These are phyloP conservation scores for Gnomoniopsis smithogilvyi DNA, from an alignment of 2,329 filamentous ascomycete genomes.

Conservation along the genomic window DNA sequence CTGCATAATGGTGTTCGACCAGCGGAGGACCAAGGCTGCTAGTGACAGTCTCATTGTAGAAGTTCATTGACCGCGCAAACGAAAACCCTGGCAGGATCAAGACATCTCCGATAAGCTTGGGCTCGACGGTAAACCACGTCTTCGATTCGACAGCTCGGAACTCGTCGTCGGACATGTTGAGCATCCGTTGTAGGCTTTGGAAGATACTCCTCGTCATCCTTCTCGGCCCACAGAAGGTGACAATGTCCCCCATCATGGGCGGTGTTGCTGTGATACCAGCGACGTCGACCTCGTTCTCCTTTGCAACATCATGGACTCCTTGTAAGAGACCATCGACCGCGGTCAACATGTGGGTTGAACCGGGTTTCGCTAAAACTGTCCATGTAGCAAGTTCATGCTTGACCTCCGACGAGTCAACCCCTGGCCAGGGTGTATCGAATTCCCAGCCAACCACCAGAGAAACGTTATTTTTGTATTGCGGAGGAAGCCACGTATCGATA, in stretches of 20 bases:
- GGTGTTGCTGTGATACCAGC: constrained; percentile 5
- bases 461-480: constrained; percentile 16
- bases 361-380: not conserved
- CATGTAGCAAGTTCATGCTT: constrained; percentile 1
- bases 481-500: constrained; percentile 33
- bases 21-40: not conserved
- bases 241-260: constrained; percentile 4
- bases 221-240: constrained; percentile 2
- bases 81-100: not conserved
- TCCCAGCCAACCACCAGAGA: constrained; percentile 30
- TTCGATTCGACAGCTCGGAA: not conserved
- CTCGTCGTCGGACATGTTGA: not conserved
- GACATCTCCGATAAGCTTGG: constrained; percentile 1
- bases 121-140: not conserved
- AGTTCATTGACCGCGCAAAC: not conserved
- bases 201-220: constrained; percentile 5
- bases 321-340: constrained; percentile 1
- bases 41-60: not conserved
- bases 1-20: constrained; percentile 5
- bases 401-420: not conserved
- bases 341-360: not conserved
- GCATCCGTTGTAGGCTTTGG: not conserved
- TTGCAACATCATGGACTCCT: not conserved
- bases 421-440: constrained; percentile 23
- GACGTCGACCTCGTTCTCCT: not conserved